These are phyloP conservation scores for Colletotrichum sidae DNA, from an alignment of 2,329 filamentous ascomycete genomes.

Conservation along the genomic window DNA sequence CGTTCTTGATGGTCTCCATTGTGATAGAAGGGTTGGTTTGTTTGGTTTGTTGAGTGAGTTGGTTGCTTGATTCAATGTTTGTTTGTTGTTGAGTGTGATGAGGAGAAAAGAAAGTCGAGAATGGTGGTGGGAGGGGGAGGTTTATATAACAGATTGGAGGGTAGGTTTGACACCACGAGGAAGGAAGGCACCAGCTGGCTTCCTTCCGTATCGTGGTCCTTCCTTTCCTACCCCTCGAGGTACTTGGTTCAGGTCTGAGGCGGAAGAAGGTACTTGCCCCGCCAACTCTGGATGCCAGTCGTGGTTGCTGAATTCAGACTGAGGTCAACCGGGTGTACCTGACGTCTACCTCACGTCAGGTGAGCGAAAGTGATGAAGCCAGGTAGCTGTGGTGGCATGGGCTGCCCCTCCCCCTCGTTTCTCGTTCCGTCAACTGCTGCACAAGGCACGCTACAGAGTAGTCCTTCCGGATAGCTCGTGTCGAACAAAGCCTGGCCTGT, in stretches of 20 bases:
- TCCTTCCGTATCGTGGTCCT: constrained; percentile 20
- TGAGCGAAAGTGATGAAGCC: background rate
- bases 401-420: constrained; percentile 31
- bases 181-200: constrained; percentile 21
- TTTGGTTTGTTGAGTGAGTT: constrained; percentile 40
- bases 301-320: constrained; percentile 4
- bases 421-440: too few species aligned
- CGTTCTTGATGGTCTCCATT: constrained; percentile 69
- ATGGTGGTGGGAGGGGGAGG: constrained; percentile 35
- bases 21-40: constrained; percentile 45
- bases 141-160: constrained; percentile 42
- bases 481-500: constrained; percentile 6
- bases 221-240: constrained; percentile 16
- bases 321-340: constrained; percentile 8
- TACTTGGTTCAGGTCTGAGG: background rate
- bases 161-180: constrained; percentile 20
- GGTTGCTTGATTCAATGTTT: constrained; percentile 39
- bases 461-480: constrained; percentile 16
- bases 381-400: constrained; percentile 8
- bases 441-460: background rate
- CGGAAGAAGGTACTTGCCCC: constrained; percentile 29
- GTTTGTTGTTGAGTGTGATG: constrained; percentile 35
- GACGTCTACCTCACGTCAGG: constrained; percentile 2
- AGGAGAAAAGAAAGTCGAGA: constrained; percentile 16
- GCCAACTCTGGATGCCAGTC: constrained; percentile 1